Conservation (phyloP, 2,329 filamentous ascomycete genomes). For the Fusarium sp. region DNA sequence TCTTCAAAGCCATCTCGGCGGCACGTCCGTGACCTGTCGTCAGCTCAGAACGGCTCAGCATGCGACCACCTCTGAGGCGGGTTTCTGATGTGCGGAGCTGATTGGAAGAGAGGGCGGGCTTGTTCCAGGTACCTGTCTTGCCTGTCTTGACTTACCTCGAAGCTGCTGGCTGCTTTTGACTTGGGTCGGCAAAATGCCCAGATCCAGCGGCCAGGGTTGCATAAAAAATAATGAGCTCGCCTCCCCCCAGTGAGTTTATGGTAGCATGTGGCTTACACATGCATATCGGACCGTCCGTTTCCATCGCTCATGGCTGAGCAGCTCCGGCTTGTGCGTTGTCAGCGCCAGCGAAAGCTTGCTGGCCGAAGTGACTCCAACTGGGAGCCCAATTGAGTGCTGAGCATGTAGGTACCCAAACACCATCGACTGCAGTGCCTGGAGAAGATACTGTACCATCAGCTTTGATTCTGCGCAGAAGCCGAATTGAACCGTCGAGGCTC, state of each 20-base stretch:
- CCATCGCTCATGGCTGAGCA: slow-evolving; percentile 31
- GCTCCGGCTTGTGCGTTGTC: slow-evolving; percentile 27
- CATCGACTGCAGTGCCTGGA: not conserved
- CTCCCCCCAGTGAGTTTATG: slow-evolving; percentile 26
- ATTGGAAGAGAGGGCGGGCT: slow-evolving; percentile 34
- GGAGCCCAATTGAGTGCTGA: not conserved
- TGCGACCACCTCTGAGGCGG: slow-evolving; percentile 40
- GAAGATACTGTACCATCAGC: not conserved
- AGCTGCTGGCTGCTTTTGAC: slow-evolving; percentile 14
- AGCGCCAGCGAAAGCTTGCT: slow-evolving; percentile 22
- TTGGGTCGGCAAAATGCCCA: not conserved
- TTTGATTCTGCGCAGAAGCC: not conserved
- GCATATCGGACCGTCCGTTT: slow-evolving; percentile 41
- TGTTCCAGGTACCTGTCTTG: slow-evolving; percentile 39
- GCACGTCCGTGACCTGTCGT: slow-evolving; percentile 42
- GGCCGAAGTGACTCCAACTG: slow-evolving; percentile 1
- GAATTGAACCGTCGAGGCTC: slow-evolving; percentile 22
- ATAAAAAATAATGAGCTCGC: slow-evolving; percentile 26
- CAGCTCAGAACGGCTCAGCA: slow-evolving; percentile 48
- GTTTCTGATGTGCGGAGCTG: slow-evolving; percentile 24
- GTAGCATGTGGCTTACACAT: slow-evolving; percentile 39
- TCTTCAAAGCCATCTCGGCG: slow-evolving; percentile 39
- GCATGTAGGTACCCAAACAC: not conserved
- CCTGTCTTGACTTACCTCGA: slow-evolving; percentile 16
- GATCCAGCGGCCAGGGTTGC: slow-evolving; percentile 29